These are phyloP conservation scores for Aspergillus saccharolyticus DNA, from an alignment of 495 filamentous ascomycete species.

Conservation along the genomic window DNA sequence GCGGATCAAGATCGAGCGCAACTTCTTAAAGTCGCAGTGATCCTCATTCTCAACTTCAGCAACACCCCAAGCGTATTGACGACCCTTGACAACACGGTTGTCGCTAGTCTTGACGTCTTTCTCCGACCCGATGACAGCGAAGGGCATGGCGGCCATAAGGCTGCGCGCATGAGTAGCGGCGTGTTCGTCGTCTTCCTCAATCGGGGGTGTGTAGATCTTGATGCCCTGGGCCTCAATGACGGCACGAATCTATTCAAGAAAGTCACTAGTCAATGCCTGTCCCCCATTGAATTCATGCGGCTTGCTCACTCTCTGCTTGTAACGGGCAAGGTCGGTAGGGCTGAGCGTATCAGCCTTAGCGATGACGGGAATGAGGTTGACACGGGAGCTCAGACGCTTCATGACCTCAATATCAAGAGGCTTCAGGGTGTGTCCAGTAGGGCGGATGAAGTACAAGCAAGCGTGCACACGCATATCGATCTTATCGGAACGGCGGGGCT, in stretches of 20 bases:
- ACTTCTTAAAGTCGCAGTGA: constrained; percentile 99
- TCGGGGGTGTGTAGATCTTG: constrained; percentile 96
- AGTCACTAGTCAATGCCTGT: constrained; percentile 9
- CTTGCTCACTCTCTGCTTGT: constrained; percentile 78
- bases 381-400: constrained; percentile 94
- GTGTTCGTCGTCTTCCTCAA: constrained; percentile 97
- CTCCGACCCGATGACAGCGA: constrained; percentile 97
- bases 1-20: constrained; percentile 95
- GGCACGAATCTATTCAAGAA: constrained; percentile 74
- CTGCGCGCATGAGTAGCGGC: constrained; percentile 89
- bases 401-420: constrained; percentile 99
- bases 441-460: constrained; percentile 97
- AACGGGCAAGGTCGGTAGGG: constrained; percentile 80
- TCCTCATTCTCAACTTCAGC: constrained; percentile 99
- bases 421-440: constrained; percentile 97
- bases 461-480: constrained; percentile 98
- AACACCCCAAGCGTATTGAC: constrained; percentile 98
- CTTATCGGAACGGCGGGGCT: constrained; percentile 94
- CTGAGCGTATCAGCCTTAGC: constrained; percentile 98
- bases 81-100: constrained; percentile 93
- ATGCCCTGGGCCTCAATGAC: constrained; percentile 98
- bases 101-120: constrained; percentile 97
- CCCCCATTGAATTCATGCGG: background rate
- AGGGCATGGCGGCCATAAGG: constrained; percentile 95
- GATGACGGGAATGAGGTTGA: constrained; percentile 96